These are phyloP conservation scores for Candida golubevii DNA, from an alignment of 805 yeast genomes.

Conservation along the genomic window DNA sequence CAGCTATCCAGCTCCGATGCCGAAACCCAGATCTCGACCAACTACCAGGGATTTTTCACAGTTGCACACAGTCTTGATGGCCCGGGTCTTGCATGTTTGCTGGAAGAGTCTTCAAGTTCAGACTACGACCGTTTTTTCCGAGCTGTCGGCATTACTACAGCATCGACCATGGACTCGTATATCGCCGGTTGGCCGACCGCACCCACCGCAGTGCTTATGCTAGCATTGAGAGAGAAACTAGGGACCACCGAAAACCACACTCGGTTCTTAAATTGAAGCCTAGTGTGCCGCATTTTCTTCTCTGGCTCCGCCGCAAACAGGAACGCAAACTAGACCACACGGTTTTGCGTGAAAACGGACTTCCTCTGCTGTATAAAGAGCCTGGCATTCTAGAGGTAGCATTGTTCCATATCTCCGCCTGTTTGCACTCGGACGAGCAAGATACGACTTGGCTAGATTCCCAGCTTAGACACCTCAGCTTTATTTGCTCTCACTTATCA, in stretches of 20 bases:
- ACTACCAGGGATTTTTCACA: neutral
- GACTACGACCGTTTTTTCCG: slow-evolving; percentile 10
- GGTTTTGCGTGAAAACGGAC: slow-evolving; percentile 2
- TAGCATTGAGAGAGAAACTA: slow-evolving; percentile 14
- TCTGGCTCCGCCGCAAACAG: slow-evolving; percentile 15
- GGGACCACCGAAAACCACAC: slow-evolving; percentile 3
- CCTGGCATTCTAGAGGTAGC: slow-evolving; percentile 11
- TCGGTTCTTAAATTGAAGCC: slow-evolving; percentile 9
- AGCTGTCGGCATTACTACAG: neutral
- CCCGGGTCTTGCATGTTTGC: slow-evolving; percentile 3
- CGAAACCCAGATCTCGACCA: no score
- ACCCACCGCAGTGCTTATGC: slow-evolving; percentile 16
- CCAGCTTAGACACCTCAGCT: slow-evolving; percentile 7
- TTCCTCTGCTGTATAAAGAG: slow-evolving; percentile 5
- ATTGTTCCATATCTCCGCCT: slow-evolving; percentile 14
- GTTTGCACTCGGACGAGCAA: slow-evolving; percentile 6
- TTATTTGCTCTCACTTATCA: slow-evolving; percentile 2
- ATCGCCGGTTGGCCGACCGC: slow-evolving; percentile 17
- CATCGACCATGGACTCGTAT: slow-evolving; percentile 2
- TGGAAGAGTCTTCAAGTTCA: slow-evolving; percentile 1
- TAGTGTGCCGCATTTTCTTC: slow-evolving; percentile 12
- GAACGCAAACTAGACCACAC: slow-evolving; percentile 3
- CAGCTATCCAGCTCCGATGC: no score
- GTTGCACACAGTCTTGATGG: neutral
- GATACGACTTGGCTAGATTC: slow-evolving; percentile 10